Conservation (phyloP, 1,284 basidiomycete genomes). For the Moniliella sp. region DNA sequence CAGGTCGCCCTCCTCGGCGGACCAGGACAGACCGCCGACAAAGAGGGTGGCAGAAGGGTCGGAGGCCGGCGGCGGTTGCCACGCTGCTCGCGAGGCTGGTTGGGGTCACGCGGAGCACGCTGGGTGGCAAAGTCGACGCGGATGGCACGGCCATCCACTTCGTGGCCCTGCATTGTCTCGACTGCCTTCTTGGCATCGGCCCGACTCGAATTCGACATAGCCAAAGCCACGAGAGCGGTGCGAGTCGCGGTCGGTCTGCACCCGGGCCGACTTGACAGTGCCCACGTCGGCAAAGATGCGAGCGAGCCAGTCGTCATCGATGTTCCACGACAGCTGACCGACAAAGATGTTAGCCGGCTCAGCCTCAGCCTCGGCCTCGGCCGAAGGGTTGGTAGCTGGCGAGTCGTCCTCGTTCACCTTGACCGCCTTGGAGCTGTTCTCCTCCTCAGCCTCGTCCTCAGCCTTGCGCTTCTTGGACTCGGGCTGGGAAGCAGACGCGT, state of each 20-base stretch:
- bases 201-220: constrained; percentile 60
- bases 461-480: constrained; percentile 57
- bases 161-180: constrained; percentile 21
- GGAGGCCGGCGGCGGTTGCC: constrained; percentile 37
- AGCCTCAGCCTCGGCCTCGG: constrained; percentile 36
- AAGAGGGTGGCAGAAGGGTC: constrained; percentile 60
- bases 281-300: constrained; percentile 75
- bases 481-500: constrained; percentile 1
- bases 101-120: constrained; percentile 41
- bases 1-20: constrained; percentile 57
- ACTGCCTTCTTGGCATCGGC: constrained; percentile 41
- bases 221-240: constrained; percentile 45
- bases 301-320: constrained; percentile 85
- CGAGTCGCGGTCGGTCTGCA: constrained; percentile 72
- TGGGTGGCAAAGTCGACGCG: constrained; percentile 61
- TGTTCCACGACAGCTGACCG: constrained; percentile 81
- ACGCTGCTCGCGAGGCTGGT: constrained; percentile 36
- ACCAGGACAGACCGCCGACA: constrained; percentile 71
- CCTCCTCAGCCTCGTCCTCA: constrained; percentile 45
- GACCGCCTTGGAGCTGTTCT: constrained; percentile 44
- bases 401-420: too few species aligned
- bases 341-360: constrained; percentile 65
- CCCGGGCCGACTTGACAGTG: constrained; percentile 62
- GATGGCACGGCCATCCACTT: constrained; percentile 73
- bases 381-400: constrained; percentile 45